Evolutionary conservation across 352 stramenopile genomes (phyloP).

Genomic region (Phytopythium aichiense): DNA sequence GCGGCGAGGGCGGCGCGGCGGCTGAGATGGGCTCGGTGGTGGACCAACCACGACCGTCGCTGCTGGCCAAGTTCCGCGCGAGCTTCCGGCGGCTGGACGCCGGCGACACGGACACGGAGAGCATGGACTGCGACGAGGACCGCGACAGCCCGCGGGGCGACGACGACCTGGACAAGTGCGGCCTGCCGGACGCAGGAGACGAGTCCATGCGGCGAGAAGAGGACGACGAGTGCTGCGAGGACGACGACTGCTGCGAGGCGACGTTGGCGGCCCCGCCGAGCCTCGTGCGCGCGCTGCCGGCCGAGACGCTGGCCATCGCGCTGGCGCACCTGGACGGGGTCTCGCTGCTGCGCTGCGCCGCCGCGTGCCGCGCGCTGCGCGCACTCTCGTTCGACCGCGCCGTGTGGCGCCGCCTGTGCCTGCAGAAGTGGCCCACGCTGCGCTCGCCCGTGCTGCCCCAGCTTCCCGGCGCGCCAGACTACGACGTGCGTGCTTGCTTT

Average conservation of each 20-base stretch:
- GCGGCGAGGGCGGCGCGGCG: background rate
- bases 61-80: slow-evolving; percentile 27
- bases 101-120: slow-evolving; percentile 36
- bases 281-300: slow-evolving; percentile 40
- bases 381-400: slow-evolving; percentile 44
- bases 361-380: slow-evolving; percentile 40
- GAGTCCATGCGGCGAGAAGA: slow-evolving; percentile 9
- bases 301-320: slow-evolving; percentile 46
- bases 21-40: background rate
- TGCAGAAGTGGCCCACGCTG: slow-evolving; percentile 54
- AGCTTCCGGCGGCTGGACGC: slow-evolving; percentile 16
- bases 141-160: background rate
- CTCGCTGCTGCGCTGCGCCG: slow-evolving; percentile 45
- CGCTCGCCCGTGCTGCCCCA: slow-evolving; percentile 55
- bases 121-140: slow-evolving; percentile 15
- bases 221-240: background rate
- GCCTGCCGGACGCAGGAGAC: slow-evolving; percentile 8
- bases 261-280: slow-evolving; percentile 12
- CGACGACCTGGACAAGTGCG: background rate
- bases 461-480: slow-evolving; percentile 65
- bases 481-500: slow-evolving; percentile 44
- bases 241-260: background rate
- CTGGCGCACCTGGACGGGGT: slow-evolving; percentile 48
- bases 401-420: slow-evolving; percentile 69
- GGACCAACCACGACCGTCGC: background rate